Evolutionary conservation across 495 filamentous ascomycete genomes (phyloP).

Genomic region (Aspergillus steynii): DNA sequence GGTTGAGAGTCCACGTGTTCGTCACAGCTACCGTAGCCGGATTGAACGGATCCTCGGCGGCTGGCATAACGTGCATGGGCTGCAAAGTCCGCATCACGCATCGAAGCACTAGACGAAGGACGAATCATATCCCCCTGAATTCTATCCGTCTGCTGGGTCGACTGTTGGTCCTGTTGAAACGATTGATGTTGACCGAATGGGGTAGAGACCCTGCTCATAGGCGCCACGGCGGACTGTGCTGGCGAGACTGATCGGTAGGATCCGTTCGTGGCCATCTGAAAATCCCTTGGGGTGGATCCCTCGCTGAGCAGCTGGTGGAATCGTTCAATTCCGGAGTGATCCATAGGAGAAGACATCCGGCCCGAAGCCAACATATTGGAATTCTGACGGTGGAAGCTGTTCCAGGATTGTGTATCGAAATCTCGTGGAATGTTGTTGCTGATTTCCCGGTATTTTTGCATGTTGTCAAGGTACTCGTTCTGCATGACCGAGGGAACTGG

Average conservation of each 20-base stretch:
- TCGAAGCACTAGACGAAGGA: conserved; percentile 50
- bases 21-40: conserved; percentile 69
- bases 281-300: conserved; percentile 44
- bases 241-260: conserved; percentile 38
- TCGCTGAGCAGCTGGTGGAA: conserved; percentile 53
- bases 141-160: conserved; percentile 18
- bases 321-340: conserved; percentile 55
- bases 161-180: conserved; percentile 27
- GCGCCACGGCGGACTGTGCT: conserved; percentile 34
- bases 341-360: conserved; percentile 41
- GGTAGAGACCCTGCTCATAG: conserved; percentile 38
- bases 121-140: conserved; percentile 39
- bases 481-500: conserved; percentile 76
- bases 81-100: conserved; percentile 39
- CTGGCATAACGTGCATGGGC: conserved; percentile 27
- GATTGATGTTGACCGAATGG: conserved; percentile 27
- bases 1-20: conserved; percentile 62
- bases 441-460: conserved; percentile 60
- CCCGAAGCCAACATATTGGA: conserved; percentile 43
- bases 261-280: conserved; percentile 32
- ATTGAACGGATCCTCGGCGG: conserved; percentile 44
- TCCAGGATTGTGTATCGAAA: conserved; percentile 72
- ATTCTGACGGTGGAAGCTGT: conserved; percentile 61
- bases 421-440: conserved; percentile 61
- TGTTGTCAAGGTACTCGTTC: conserved; percentile 64